Evolutionary conservation across 768 basidiomycete species (phyloP).

Genomic region (Hypsizygus marmoreus): DNA sequence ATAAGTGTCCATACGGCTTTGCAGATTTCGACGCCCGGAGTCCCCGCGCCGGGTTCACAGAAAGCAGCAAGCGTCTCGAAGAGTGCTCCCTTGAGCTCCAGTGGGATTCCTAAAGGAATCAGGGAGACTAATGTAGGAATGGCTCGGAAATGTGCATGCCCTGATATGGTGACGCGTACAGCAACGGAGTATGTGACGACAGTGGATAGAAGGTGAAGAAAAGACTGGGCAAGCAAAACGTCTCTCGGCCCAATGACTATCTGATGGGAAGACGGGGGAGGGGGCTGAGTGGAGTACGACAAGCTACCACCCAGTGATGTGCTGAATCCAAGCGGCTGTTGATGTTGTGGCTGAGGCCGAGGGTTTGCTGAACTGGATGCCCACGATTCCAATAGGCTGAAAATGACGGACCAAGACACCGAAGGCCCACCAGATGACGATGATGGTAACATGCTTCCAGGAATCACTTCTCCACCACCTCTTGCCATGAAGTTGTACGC

Average conservation of each 20-base stretch:
- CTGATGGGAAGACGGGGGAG: slow-evolving; percentile 42
- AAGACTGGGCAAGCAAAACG: slow-evolving; percentile 75
- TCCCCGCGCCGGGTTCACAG: slow-evolving; percentile 77
- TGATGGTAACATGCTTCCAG: slow-evolving; percentile 56
- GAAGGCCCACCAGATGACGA: slow-evolving; percentile 53
- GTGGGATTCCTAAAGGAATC: slow-evolving; percentile 76
- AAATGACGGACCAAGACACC: slow-evolving; percentile 79
- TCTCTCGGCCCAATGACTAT: slow-evolving; percentile 67
- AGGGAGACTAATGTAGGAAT: slow-evolving; percentile 79
- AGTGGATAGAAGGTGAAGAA: slow-evolving; percentile 76
- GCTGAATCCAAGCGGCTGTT: slow-evolving; percentile 29
- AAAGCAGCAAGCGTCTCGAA: slow-evolving; percentile 83
- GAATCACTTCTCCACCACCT: slow-evolving; percentile 69
- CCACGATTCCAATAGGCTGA: slow-evolving; percentile 77
- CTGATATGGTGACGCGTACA: slow-evolving; percentile 76
- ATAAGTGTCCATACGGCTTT: slow-evolving; percentile 81
- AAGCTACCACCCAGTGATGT: slow-evolving; percentile 27
- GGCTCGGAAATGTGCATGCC: slow-evolving; percentile 78
- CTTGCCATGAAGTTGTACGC: slow-evolving; percentile 88
- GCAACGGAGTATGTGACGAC: slow-evolving; percentile 76
- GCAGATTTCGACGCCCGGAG: slow-evolving; percentile 76
- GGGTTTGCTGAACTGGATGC: slow-evolving; percentile 51
- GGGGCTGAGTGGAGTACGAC: slow-evolving; percentile 38
- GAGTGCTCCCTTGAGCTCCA: slow-evolving; percentile 88
- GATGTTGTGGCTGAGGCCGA: slow-evolving; percentile 46